Base-by-base conservation (phyloP, 164 flowering plant genomes). In the Vitis amurensis region DNA sequence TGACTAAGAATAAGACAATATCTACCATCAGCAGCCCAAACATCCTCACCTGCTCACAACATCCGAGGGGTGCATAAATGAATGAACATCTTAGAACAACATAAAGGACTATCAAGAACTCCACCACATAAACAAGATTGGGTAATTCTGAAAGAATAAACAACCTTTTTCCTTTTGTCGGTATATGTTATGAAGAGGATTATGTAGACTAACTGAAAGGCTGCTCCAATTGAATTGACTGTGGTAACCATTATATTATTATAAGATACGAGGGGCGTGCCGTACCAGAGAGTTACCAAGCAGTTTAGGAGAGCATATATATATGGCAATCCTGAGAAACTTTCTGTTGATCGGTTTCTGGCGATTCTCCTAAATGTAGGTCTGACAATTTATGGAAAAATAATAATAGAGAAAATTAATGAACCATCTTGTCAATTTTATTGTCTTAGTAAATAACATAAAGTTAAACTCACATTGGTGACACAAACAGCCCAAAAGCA, bases 311-410 rank as follows among this genome's bases (percentile, higher is more conserved):
- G 84, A 13, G 91, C 83, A 76, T 92, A 92, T 65, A 91, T 78
- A 50, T 95, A 95, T 11, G 98, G 98, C 81, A 89, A 65, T 62
- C 93, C 91, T 3, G 99, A 94, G 82, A 94, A 94, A 49, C 86
- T 82, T 68, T 92, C 97, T 3, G 96, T 92, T 7, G 98, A 86
- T 16, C 68, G 65, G 69, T 85, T 91, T 79, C 93, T 82, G 68
- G 85, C 63, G 31, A 94, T 89, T 74, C 96, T 85, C 76, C 86
- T 73, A 76, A 91, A 94, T 61, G 96, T 92, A 17, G 92, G 91
- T 74, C 98, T 94, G 89, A 17, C 68, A 68, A 17, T 30, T 66
- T 1, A 3, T 37, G 44, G 44, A 37, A 37, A 37, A 37, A 44
- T 23, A 50, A 11, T 64, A 64, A 67, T 8, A 13, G 66, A 12